phyloP scores from a whole-genome alignment of 805 yeast species.

The Kluyveromyces starmeri region DNA sequence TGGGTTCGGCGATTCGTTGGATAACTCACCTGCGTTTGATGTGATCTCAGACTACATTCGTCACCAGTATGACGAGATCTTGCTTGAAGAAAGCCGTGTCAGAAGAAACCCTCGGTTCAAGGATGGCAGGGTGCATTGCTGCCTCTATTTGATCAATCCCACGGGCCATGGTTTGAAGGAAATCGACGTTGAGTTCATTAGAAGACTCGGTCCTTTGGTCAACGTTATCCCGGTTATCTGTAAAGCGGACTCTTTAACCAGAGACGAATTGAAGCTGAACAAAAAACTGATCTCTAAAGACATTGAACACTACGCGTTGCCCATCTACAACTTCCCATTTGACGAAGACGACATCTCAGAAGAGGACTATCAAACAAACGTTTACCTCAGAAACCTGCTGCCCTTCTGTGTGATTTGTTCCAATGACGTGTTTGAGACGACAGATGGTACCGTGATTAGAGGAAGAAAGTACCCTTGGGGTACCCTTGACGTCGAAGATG shows the following conservation, averaged over 20 bases:
- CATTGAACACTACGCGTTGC: constrained; percentile 58
- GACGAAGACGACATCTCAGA: constrained; percentile 46
- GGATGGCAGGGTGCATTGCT: constrained; percentile 73
- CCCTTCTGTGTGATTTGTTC: constrained; percentile 70
- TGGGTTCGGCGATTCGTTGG: constrained; percentile 68
- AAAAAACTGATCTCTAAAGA: constrained; percentile 72
- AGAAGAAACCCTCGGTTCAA: constrained; percentile 80
- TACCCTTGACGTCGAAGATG: constrained; percentile 54
- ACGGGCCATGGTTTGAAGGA: constrained; percentile 78
- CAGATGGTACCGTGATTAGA: constrained; percentile 33
- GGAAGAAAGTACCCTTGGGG: constrained; percentile 55
- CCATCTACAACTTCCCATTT: constrained; percentile 65
- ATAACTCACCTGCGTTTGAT: constrained; percentile 59
- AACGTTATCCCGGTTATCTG: constrained; percentile 81
- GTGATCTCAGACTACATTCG: constrained; percentile 68
- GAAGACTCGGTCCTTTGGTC: constrained; percentile 66
- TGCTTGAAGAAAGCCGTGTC: constrained; percentile 71
- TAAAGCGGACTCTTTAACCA: constrained; percentile 79
- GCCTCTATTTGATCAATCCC: constrained; percentile 70
- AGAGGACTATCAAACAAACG: constrained; percentile 57
- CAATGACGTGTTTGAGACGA: constrained; percentile 46
- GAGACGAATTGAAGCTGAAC: constrained; percentile 64
- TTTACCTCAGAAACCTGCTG: constrained; percentile 50
- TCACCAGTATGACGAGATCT: constrained; percentile 75
- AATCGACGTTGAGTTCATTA: constrained; percentile 71